phyloP scores from a whole-genome alignment of 2,329 filamentous ascomycete genomes.

The Botrytis porri region DNA sequence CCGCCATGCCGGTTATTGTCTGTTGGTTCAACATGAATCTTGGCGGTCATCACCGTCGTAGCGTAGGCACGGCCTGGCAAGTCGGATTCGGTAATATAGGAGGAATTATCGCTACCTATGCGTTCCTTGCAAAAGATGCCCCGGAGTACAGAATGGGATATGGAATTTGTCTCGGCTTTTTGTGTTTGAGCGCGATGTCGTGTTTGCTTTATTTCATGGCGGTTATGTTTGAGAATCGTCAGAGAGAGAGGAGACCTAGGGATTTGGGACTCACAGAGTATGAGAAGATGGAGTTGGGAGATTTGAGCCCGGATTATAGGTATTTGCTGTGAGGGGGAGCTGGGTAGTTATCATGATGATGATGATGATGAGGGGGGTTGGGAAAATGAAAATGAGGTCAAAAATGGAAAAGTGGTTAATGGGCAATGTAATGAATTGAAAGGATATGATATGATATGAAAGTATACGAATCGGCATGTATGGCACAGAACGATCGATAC shows the following conservation, averaged over 20 bases:
- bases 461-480: not conserved
- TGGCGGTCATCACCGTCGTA: conserved; percentile 66
- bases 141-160: conserved; percentile 72
- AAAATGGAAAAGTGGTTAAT: not conserved
- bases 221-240: conserved; percentile 59
- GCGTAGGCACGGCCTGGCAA: conserved; percentile 73
- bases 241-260: conserved; percentile 48
- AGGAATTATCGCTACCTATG: conserved; percentile 73
- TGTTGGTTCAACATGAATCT: conserved; percentile 84
- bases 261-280: conserved; percentile 55
- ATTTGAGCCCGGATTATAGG: conserved; percentile 38
- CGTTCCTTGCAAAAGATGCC: conserved; percentile 63
- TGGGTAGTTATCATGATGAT: not conserved
- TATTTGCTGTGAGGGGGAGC: conserved; percentile 30
- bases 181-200: conserved; percentile 61
- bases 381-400: not conserved
- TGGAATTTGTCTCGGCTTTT: conserved; percentile 72
- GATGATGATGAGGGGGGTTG: no score
- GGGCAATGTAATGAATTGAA: not conserved
- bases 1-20: conserved; percentile 83
- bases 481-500: not conserved
- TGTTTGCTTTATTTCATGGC: conserved; percentile 59
- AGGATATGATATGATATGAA: not conserved
- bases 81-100: conserved; percentile 77
- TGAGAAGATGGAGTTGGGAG: conserved; percentile 52